These are phyloP conservation scores for Penicillium sp. DNA, from an alignment of 2,329 filamentous ascomycete genomes.

Conservation along the genomic window DNA sequence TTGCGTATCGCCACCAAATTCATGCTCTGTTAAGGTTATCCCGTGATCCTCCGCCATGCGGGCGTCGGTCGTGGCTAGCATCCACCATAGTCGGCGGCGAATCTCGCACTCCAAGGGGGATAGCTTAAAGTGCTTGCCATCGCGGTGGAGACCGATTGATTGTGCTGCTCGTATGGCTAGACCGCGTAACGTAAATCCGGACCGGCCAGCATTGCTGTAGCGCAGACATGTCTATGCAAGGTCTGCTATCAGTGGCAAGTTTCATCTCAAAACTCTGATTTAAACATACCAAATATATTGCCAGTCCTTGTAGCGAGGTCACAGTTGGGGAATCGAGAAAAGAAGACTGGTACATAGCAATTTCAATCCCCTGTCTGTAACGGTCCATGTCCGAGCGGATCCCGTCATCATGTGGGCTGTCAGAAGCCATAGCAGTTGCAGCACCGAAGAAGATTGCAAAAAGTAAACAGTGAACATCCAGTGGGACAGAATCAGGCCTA, in stretches of 20 bases:
- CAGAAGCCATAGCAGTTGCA: conserved; percentile 20
- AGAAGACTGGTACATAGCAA: conserved; percentile 40
- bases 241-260: neutral
- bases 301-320: conserved; percentile 31
- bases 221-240: conserved; percentile 19
- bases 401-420: conserved; percentile 15
- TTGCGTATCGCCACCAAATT: conserved; percentile 45
- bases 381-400: conserved; percentile 13
- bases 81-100: conserved; percentile 57
- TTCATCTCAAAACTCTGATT: neutral
- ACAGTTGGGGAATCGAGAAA: conserved; percentile 45
- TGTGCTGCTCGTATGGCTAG: conserved; percentile 56
- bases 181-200: conserved; percentile 53
- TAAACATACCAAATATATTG: conserved; percentile 39
- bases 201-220: conserved; percentile 23
- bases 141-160: conserved; percentile 51
- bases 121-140: conserved; percentile 52
- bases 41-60: conserved; percentile 61
- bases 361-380: conserved; percentile 36
- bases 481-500: conserved; percentile 14
- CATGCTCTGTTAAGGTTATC: conserved; percentile 51
- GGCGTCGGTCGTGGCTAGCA: conserved; percentile 46
- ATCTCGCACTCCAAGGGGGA: conserved; percentile 56
- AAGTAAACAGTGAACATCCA: conserved; percentile 26
- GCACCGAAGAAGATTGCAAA: conserved; percentile 32